These are phyloP conservation scores for Periconia sp. DNA, from an alignment of 2,329 filamentous ascomycete genomes.

Conservation along the genomic window DNA sequence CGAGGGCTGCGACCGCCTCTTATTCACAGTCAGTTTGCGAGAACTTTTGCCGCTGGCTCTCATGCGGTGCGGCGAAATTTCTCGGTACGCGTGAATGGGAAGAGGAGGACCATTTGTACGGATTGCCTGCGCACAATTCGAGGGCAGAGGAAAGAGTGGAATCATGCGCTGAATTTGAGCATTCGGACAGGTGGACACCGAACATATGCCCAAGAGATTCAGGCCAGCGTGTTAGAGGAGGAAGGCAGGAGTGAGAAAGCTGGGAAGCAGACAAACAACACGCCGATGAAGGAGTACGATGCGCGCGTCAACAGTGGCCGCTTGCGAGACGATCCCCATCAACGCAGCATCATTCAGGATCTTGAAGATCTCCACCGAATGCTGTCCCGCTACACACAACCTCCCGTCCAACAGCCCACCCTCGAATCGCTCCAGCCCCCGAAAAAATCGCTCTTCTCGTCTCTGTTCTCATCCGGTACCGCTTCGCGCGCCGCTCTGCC, in stretches of 20 bases:
- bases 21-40: conserved; percentile 20
- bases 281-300: conserved; percentile 85
- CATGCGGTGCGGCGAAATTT: not conserved
- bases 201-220: conserved; percentile 32
- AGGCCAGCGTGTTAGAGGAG: conserved; percentile 20
- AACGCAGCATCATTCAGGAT: conserved; percentile 86
- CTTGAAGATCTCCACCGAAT: conserved; percentile 88
- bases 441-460: conserved; percentile 59
- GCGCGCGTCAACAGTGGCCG: conserved; percentile 71
- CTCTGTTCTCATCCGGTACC: conserved; percentile 57
- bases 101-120: conserved; percentile 28
- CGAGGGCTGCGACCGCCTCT: conserved; percentile 28
- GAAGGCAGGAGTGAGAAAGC: not conserved
- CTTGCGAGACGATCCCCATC: conserved; percentile 85
- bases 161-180: conserved; percentile 6
- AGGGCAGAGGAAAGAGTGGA: conserved; percentile 8
- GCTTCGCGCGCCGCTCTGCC: conserved; percentile 42
- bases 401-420: conserved; percentile 73
- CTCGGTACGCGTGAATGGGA: conserved; percentile 1
- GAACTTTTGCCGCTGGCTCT: not conserved
- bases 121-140: conserved; percentile 24
- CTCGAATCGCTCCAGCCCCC: conserved; percentile 66
- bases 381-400: conserved; percentile 72
- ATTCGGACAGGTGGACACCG: conserved; percentile 16
- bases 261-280: conserved; percentile 13